Evolutionary conservation across 176 grass and related monocot genomes (phyloP).

Genomic region (Neostapfia colusana): DNA sequence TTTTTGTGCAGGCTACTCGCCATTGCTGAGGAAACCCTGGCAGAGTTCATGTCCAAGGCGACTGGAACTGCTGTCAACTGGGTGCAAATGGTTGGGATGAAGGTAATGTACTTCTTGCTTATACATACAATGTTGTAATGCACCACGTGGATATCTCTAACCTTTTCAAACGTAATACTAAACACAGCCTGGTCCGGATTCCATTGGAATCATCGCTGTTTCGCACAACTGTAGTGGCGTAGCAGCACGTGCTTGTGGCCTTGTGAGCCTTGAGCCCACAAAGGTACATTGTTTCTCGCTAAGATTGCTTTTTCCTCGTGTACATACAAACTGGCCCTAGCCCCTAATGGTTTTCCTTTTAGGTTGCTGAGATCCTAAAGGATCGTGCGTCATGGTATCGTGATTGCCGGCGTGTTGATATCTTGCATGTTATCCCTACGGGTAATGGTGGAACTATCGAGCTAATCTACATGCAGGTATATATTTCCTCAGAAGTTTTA

Average conservation of each 20-base stretch:
- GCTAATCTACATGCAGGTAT: conserved; percentile 98
- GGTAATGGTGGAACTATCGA: conserved; percentile 97
- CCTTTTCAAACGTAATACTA: background rate
- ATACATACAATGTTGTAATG: background rate
- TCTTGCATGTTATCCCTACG: conserved; percentile 78
- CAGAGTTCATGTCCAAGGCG: conserved; percentile 98
- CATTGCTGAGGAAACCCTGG: conserved; percentile 97
- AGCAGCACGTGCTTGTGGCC: conserved; percentile 96
- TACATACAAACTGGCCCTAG: background rate
- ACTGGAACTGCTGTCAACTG: conserved; percentile 96
- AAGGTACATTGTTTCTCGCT: conserved; percentile 55
- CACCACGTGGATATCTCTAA: background rate
- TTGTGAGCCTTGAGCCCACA: conserved; percentile 98
- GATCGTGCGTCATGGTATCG: conserved; percentile 92
- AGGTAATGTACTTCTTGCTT: conserved; percentile 48
- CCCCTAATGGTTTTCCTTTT: conserved; percentile 26
- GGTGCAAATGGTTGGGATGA: conserved; percentile 99
- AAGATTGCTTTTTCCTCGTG: background rate
- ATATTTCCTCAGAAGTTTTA: background rate
- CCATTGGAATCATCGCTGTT: conserved; percentile 99
- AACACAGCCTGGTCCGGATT: conserved; percentile 99
- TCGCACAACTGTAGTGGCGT: conserved; percentile 99
- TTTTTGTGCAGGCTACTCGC: conserved; percentile 67
- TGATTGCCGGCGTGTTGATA: conserved; percentile 78
- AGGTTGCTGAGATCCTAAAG: conserved; percentile 99